These are phyloP conservation scores for Theobroma grandiflorum DNA, from an alignment of 441 rosid species.

Conservation along the genomic window DNA sequence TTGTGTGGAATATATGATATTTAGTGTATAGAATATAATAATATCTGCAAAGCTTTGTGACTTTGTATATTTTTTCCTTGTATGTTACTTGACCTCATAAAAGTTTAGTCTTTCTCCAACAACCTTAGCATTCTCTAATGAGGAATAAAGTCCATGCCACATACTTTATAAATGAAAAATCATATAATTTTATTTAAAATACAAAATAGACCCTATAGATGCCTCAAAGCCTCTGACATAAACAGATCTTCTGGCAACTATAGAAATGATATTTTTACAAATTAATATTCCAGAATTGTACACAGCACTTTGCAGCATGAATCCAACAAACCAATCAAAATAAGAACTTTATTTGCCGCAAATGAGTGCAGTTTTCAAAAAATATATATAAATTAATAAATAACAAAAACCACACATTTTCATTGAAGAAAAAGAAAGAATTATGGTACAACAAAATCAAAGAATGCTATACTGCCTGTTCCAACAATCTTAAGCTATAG, in stretches of 20 bases:
- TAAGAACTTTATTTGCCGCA: neutral
- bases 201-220: too few species aligned
- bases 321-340: neutral
- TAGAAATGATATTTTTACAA: neutral
- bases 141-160: too few species aligned
- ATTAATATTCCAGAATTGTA: neutral
- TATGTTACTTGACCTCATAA: too few species aligned
- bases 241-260: neutral
- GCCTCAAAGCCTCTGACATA: too few species aligned
- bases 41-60: too few species aligned
- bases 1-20: too few species aligned
- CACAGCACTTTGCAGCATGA: neutral
- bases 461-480: conserved; percentile 31
- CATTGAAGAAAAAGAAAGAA: conserved; percentile 15
- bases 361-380: neutral
- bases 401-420: conserved; percentile 25
- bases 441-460: conserved; percentile 43
- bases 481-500: conserved; percentile 41
- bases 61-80: too few species aligned
- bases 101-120: too few species aligned
- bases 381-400: conserved; percentile 8
- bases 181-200: too few species aligned
- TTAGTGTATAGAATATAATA: too few species aligned
- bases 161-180: too few species aligned
- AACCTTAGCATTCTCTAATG: too few species aligned